Conservation (phyloP, 1,284 basidiomycete genomes). For the Apiotrichum akiyoshidainum region DNA sequence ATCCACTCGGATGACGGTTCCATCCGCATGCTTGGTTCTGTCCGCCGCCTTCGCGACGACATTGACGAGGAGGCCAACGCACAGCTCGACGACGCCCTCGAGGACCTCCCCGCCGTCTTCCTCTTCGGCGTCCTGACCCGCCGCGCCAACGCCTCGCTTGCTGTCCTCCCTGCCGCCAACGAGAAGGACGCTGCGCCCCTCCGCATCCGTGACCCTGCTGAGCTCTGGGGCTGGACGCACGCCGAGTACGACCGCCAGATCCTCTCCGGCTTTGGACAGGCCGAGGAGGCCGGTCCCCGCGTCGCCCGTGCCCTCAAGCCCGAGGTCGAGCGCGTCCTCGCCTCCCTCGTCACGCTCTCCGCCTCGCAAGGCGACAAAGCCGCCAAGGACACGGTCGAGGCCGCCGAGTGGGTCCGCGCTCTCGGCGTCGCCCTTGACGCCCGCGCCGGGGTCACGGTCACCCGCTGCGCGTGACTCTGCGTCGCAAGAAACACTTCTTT, state of each 20-base stretch:
- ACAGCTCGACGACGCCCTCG: slow-evolving; percentile 49
- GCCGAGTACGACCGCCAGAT: slow-evolving; percentile 49
- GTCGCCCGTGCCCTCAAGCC: slow-evolving; percentile 47
- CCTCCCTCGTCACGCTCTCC: slow-evolving; percentile 19
- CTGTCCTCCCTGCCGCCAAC: slow-evolving; percentile 13
- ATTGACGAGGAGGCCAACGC: slow-evolving; percentile 41
- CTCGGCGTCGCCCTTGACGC: slow-evolving; percentile 46
- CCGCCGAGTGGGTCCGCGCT: slow-evolving; percentile 42
- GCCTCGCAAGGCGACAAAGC: slow-evolving; percentile 17
- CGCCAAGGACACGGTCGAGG: slow-evolving; percentile 28
- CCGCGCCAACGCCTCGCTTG: slow-evolving; percentile 39
- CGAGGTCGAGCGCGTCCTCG: slow-evolving; percentile 43
- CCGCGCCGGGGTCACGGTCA: slow-evolving; percentile 38
- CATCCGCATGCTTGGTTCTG: slow-evolving; percentile 23
- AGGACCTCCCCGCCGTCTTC: slow-evolving; percentile 49
- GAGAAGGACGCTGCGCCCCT: slow-evolving; percentile 15
- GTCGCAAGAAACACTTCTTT: not conserved
- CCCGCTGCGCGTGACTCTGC: slow-evolving; percentile 15
- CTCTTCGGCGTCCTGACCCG: slow-evolving; percentile 44
- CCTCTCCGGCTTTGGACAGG: slow-evolving; percentile 46
- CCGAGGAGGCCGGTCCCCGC: slow-evolving; percentile 47
- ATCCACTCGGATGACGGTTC: slow-evolving; percentile 33
- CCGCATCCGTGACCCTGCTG: slow-evolving; percentile 33
- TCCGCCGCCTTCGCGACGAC: slow-evolving; percentile 45
- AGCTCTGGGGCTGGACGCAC: slow-evolving; percentile 43